Base-by-base conservation (phyloP, 768 basidiomycete genomes). In the Dictyophora rubrovolvata region DNA sequence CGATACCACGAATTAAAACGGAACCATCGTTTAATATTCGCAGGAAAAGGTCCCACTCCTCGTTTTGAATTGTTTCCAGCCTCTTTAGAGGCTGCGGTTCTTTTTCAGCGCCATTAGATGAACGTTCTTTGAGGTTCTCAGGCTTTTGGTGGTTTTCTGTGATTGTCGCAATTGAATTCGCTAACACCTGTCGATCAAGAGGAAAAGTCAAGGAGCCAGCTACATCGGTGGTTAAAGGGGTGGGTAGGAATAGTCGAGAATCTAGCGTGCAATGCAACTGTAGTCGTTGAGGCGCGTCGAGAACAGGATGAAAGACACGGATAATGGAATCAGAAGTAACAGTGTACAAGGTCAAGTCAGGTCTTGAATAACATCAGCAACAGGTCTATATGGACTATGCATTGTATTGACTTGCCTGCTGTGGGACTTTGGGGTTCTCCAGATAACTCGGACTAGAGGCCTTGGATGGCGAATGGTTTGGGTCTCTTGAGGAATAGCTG, bases 241-340 rank as follows among this genome's bases (percentile, higher is more conserved):
- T 70, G 57, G 79, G 70, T 16, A 83, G 65, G 36, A 86, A 81
- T n/a, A 83, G 81, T 63, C 77, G 83, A 8, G 83, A 69, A 67
- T 93, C 89, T 51, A 94, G 68, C 1, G 87, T 79, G 7, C 86
- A 81, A 66, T 93, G 91, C 5, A 96, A 79, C 69, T 95, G 93
- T 46, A 96, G 77, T 67, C 83, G 80, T 62, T 84, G 82, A 12
- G 92, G 91, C 16, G 85, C 82, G 69, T 96, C 93, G 49, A 96
- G 73, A 12, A 96, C 89, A 5, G 93, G 90, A 35, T 89, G 73
- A 69, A 90, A 94, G 65, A 96, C 83, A 21, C 93, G 84, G 36
- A 95, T 69, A 5, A 86, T 86, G 0, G 88, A 81, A 65, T 93
- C 89, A 22, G 83, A 80, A 14, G 93, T 91, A 61, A 89, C 79